Conservation (phyloP, 257 asterid genomes). For the Schizonepeta tenuifolia region DNA sequence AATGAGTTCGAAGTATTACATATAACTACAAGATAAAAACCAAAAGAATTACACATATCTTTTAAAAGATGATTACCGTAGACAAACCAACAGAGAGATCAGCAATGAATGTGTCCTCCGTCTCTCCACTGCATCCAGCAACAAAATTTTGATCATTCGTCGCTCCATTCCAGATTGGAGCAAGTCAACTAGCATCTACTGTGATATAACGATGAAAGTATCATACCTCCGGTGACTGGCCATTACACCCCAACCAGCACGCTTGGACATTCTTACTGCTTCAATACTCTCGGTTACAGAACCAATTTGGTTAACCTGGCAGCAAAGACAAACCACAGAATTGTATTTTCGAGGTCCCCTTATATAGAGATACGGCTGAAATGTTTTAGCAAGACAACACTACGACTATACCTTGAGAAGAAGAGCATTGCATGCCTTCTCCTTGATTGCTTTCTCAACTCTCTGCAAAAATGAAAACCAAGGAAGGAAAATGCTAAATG, state of each 20-base stretch:
- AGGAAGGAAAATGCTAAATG: neutral
- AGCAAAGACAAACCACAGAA: neutral
- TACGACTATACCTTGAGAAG: conserved; percentile 73
- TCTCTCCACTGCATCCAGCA: conserved; percentile 79
- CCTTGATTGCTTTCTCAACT: conserved; percentile 92
- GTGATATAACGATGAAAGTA: neutral
- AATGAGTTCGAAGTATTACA: too few species aligned
- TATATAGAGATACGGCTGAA: neutral
- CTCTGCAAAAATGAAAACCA: conserved; percentile 53
- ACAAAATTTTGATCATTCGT: neutral
- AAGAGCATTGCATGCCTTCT: conserved; percentile 94
- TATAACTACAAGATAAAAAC: neutral
- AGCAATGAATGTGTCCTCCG: conserved; percentile 98
- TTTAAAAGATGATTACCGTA: conserved; percentile 55
- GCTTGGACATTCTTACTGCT: conserved; percentile 95
- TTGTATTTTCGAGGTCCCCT: neutral
- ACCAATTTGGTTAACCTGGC: conserved; percentile 96
- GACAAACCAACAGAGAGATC: conserved; percentile 96
- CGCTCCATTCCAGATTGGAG: too few species aligned
- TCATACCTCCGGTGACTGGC: conserved; percentile 95
- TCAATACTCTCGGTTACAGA: conserved; percentile 97
- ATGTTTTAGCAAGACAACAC: neutral
- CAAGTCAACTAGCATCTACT: neutral
- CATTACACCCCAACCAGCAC: conserved; percentile 99
- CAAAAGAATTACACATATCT: too few species aligned